These are phyloP conservation scores for Ogataea hybrid DNA, from an alignment of 1,139 yeast genomes.

Conservation along the genomic window DNA sequence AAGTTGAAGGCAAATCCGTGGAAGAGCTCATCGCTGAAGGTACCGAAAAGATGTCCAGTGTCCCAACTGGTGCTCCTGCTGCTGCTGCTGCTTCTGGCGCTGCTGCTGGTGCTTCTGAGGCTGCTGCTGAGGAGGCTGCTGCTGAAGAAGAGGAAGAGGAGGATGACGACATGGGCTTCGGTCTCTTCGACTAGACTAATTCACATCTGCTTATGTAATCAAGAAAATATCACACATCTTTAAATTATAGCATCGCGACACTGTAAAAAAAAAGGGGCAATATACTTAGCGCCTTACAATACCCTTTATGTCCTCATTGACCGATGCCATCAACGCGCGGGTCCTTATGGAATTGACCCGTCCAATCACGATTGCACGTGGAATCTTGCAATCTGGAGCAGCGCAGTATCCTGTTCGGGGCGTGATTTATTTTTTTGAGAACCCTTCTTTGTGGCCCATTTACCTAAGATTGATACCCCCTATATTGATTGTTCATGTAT, in stretches of 20 bases:
- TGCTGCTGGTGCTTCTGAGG: slow-evolving; percentile 51
- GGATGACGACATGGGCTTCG: slow-evolving; percentile 85
- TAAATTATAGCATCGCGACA: neutral
- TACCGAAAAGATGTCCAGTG: slow-evolving; percentile 77
- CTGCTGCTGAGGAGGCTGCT: slow-evolving; percentile 57
- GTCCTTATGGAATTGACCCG: slow-evolving; percentile 21
- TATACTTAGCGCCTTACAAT: slow-evolving; percentile 2
- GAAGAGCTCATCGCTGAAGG: slow-evolving; percentile 78
- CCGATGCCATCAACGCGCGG: slow-evolving; percentile 21
- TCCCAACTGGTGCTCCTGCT: slow-evolving; percentile 84
- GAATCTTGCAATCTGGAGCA: slow-evolving; percentile 18
- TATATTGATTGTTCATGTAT: slow-evolving; percentile 18
- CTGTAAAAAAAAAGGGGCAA: slow-evolving; percentile 6
- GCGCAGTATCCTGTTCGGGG: slow-evolving; percentile 26
- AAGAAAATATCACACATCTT: neutral
- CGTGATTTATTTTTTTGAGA: slow-evolving; percentile 21
- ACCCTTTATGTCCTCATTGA: slow-evolving; percentile 12
- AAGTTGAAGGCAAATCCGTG: slow-evolving; percentile 75
- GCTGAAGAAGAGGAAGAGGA: slow-evolving; percentile 59
- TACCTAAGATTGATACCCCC: slow-evolving; percentile 25
- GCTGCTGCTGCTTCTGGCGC: slow-evolving; percentile 55
- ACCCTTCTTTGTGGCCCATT: slow-evolving; percentile 26
- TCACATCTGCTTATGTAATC: slow-evolving; percentile 11
- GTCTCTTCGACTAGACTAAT: slow-evolving; percentile 69
- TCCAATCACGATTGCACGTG: slow-evolving; percentile 20